A percentile compares a stretch with the other conserved stretches of the same genome.
Conservation (phyloP, 2,329 filamentous ascomycete species). For the Leptographium radiaticola region DNA sequence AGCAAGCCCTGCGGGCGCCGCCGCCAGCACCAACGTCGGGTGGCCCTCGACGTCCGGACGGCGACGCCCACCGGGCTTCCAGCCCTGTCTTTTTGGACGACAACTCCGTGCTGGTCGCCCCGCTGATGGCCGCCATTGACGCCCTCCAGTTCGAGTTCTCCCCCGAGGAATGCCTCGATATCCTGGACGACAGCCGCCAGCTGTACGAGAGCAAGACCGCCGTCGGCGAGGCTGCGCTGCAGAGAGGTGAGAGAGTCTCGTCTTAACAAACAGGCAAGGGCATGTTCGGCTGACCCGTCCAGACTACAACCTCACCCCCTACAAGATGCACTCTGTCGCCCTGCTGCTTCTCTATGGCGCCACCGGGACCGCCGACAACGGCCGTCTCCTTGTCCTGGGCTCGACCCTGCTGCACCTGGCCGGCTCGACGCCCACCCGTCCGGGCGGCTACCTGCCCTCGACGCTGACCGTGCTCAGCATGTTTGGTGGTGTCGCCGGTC, state of each 20-base stretch:
- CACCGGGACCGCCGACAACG: background rate
- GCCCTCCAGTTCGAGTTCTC: background rate
- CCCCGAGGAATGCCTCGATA: conserved; percentile 1
- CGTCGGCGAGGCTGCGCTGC: background rate
- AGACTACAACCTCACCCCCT: conserved; percentile 15
- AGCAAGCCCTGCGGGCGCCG: background rate
- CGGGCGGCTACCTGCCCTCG: conserved; percentile 21
- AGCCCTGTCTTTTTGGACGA: conserved; percentile 1
- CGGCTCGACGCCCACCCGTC: background rate
- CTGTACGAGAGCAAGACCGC: background rate
- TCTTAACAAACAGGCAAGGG: too few species aligned
- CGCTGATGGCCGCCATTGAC: background rate
- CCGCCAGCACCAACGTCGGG: background rate
- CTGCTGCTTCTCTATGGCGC: conserved; percentile 12
- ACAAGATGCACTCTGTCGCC: conserved; percentile 21
- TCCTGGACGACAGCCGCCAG: background rate
- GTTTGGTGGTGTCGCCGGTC: conserved; percentile 9
- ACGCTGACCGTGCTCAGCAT: conserved; percentile 19
- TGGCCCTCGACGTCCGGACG: background rate
- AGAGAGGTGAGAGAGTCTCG: background rate
- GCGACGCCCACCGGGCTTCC: background rate
- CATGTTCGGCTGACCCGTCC: too few species aligned
- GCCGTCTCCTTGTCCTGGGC: conserved; percentile 11
- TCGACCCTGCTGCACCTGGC: conserved; percentile 23
- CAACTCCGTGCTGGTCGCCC: background rate